A percentile compares a stretch with the other conserved stretches of the same genome.
These are phyloP conservation scores for Coffea eugenioides DNA, from an alignment of 257 asterid species.

Conservation along the genomic window DNA sequence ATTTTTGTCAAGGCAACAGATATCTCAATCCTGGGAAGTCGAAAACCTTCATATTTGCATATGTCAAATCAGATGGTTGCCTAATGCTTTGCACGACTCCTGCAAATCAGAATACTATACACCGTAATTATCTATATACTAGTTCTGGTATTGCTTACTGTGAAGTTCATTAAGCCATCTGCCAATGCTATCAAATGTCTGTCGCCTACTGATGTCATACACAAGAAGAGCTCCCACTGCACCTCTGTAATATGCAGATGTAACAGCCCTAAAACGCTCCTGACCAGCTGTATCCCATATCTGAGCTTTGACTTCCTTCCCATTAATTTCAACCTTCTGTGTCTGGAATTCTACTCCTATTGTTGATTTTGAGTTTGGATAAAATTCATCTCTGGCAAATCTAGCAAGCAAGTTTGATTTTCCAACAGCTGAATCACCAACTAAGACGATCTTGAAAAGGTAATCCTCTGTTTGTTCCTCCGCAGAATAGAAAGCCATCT, in stretches of 20 bases:
- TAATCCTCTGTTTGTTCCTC: slow-evolving; percentile 76
- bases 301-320: slow-evolving; percentile 93
- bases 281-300: slow-evolving; percentile 99
- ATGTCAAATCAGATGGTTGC: neutral
- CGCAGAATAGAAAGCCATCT: slow-evolving; percentile 59
- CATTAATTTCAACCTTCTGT: slow-evolving; percentile 77
- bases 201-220: slow-evolving; percentile 89
- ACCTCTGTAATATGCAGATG: slow-evolving; percentile 96
- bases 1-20: neutral
- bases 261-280: slow-evolving; percentile 96
- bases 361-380: slow-evolving; percentile 86
- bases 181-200: slow-evolving; percentile 72
- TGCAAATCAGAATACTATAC: slow-evolving; percentile 3
- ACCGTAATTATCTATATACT: neutral
- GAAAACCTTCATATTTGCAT: neutral
- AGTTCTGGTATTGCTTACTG: slow-evolving; percentile 48
- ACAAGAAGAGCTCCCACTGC: slow-evolving; percentile 98
- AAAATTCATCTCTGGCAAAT: slow-evolving; percentile 91
- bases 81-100: neutral
- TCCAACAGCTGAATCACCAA: slow-evolving; percentile 97
- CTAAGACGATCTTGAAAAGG: slow-evolving; percentile 74
- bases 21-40: neutral
- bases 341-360: slow-evolving; percentile 98
- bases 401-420: slow-evolving; percentile 95
- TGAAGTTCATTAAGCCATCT: slow-evolving; percentile 98